phyloP scores from a whole-genome alignment of 805 yeast species.

The Cyberlindnera mycetangii region DNA sequence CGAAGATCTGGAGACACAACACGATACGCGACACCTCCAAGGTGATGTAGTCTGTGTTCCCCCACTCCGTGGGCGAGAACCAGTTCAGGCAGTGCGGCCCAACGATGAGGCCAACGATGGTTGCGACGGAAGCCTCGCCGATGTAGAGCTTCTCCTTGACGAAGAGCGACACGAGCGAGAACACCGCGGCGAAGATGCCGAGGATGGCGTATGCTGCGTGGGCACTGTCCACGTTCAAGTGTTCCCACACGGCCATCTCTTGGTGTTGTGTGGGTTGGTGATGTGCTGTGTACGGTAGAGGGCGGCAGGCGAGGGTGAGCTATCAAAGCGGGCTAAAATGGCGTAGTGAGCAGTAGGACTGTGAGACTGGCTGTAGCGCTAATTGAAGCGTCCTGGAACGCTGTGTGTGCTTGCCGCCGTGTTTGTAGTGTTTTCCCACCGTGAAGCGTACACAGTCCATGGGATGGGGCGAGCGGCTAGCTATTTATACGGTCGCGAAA shows the following conservation, averaged over 20 bases:
- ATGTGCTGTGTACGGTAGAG: not conserved
- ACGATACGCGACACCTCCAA: constrained; percentile 81
- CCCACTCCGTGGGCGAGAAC: constrained; percentile 85
- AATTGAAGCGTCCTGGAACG: too few species aligned
- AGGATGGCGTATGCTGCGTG: constrained; percentile 83
- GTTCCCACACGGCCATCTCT: constrained; percentile 18
- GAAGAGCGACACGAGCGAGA: constrained; percentile 76
- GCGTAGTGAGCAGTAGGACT: too few species aligned
- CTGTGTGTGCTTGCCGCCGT: not conserved
- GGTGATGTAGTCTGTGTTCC: constrained; percentile 77
- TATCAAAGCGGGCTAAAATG: not conserved
- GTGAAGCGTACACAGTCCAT: not conserved
- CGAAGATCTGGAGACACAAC: constrained; percentile 84
- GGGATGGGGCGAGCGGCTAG: not conserved
- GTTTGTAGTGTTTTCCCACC: not conserved
- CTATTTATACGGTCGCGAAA: not conserved
- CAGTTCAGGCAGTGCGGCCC: constrained; percentile 86
- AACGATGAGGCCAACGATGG: constrained; percentile 75
- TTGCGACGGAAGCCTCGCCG: constrained; percentile 90
- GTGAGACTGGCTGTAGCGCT: not conserved
- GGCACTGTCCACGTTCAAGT: constrained; percentile 39
- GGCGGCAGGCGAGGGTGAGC: not conserved
- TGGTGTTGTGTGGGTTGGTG: not conserved
- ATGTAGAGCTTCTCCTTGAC: constrained; percentile 81
- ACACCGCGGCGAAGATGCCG: constrained; percentile 77